phyloP scores from a whole-genome alignment of 192 early-diverging fungal species.

The Coemansia pectinata region DNA sequence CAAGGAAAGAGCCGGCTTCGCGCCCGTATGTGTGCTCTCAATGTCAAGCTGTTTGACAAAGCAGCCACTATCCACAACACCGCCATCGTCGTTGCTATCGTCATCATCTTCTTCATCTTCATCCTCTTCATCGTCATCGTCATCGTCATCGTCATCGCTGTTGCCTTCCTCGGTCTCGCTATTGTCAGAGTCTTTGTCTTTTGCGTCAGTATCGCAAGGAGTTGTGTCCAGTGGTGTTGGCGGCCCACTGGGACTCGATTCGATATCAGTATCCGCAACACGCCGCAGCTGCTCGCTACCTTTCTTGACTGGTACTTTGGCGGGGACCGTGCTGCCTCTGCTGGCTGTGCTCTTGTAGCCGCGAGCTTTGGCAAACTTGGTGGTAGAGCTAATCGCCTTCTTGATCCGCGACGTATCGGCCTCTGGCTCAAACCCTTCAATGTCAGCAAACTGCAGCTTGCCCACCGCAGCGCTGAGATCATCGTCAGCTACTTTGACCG shows the following conservation, averaged over 20 bases:
- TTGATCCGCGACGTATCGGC: constrained; percentile 29
- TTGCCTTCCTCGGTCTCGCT: constrained; percentile 5
- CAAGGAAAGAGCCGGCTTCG: constrained; percentile 25
- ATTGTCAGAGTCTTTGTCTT: constrained; percentile 4
- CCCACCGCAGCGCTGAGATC: constrained; percentile 25
- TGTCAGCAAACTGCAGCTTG: constrained; percentile 44
- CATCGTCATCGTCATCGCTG: neutral
- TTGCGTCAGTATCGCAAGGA: neutral
- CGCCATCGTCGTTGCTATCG: neutral
- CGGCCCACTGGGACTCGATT: neutral
- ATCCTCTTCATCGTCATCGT: neutral
- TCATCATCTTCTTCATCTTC: constrained; percentile 6
- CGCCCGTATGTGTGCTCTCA: constrained; percentile 5
- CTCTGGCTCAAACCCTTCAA: constrained; percentile 49
- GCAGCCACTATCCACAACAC: constrained; percentile 8
- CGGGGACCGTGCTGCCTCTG: neutral
- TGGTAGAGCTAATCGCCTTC: constrained; percentile 13
- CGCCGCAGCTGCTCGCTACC: neutral
- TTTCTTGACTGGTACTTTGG: neutral
- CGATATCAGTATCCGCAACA: neutral
- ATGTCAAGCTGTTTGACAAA: constrained; percentile 27
- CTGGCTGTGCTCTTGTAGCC: neutral
- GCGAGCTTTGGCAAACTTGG: neutral
- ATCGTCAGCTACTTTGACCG: neutral
- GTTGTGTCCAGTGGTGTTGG: neutral